These are phyloP conservation scores for Danielozyma ontarioensis DNA, from an alignment of 805 yeast species.

Conservation along the genomic window DNA sequence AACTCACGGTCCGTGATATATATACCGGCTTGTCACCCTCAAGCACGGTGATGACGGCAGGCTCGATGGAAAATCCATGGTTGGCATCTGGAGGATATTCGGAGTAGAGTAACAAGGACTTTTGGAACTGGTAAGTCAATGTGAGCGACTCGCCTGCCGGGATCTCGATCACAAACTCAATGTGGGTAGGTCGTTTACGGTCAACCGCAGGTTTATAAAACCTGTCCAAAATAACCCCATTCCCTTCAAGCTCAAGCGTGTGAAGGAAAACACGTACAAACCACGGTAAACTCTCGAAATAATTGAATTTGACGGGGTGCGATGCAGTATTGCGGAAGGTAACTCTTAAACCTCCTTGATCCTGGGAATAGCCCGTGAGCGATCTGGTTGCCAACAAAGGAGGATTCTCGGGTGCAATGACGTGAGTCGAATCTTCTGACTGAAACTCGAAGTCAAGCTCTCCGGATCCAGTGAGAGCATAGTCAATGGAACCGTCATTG, in stretches of 20 bases:
- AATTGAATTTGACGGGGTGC: conserved; percentile 50
- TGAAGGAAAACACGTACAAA: conserved; percentile 79
- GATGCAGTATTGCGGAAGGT: conserved; percentile 51
- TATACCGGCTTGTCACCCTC: conserved; percentile 25
- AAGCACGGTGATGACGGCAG: conserved; percentile 70
- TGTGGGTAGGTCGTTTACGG: conserved; percentile 73
- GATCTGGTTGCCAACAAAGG: conserved; percentile 79
- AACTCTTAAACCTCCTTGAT: conserved; percentile 81
- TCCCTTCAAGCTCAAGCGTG: conserved; percentile 44
- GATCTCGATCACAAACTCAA: conserved; percentile 60
- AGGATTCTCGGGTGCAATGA: conserved; percentile 40
- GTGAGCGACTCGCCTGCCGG: conserved; percentile 63
- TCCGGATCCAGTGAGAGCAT: conserved; percentile 12
- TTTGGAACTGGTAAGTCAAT: conserved; percentile 77
- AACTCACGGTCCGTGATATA: conserved; percentile 76
- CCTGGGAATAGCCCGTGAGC: conserved; percentile 87
- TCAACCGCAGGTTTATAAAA: conserved; percentile 76
- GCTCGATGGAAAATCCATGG: conserved; percentile 93
- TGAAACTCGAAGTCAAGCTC: conserved; percentile 34
- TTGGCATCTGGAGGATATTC: conserved; percentile 99
- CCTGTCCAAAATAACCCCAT: conserved; percentile 40
- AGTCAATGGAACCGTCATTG: conserved; percentile 1
- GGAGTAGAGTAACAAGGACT: conserved; percentile 72
- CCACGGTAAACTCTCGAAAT: conserved; percentile 90
- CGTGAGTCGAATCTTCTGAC: conserved; percentile 40